A percentile compares a stretch with the other conserved stretches of the same genome.
Conservation (phyloP, 768 basidiomycete species). For the Pholiota conissans region DNA sequence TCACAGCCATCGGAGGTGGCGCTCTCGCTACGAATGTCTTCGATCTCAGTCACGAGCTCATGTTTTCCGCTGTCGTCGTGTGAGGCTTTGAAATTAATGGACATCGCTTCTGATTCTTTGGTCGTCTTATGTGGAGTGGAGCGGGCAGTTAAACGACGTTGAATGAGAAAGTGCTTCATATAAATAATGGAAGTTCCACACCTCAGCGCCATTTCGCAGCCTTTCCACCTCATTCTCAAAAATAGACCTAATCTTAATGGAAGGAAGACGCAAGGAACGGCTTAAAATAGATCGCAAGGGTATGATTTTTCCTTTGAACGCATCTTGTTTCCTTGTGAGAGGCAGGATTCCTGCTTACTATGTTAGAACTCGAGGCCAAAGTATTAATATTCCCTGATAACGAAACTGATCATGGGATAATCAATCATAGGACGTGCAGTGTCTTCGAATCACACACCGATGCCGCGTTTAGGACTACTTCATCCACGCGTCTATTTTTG, state of each 20-base stretch:
- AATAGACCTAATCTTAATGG: too few relatives aligned
- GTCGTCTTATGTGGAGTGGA: not conserved
- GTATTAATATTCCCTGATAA: not conserved
- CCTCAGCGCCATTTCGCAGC: not conserved
- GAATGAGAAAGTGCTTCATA: not conserved
- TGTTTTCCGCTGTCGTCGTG: constrained; percentile 1
- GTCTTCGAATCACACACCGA: not conserved
- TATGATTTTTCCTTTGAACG: not conserved
- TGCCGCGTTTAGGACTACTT: not conserved
- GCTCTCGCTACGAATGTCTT: not conserved
- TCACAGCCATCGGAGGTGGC: not conserved
- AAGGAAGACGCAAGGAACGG: not conserved
- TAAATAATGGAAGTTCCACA: not conserved
- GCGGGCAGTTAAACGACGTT: not conserved
- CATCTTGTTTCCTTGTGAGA: too few relatives aligned
- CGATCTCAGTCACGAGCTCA: not conserved
- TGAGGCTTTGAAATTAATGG: constrained; percentile 1
- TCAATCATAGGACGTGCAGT: not conserved
- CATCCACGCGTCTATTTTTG: not conserved
- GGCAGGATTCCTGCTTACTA: not conserved
- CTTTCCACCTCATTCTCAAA: not conserved
- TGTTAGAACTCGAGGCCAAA: not conserved
- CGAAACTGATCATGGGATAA: not conserved
- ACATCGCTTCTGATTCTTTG: not conserved
- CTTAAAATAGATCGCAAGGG: not conserved